Conservation (phyloP, 331 rosid genomes). For the Quercus lobata region DNA sequence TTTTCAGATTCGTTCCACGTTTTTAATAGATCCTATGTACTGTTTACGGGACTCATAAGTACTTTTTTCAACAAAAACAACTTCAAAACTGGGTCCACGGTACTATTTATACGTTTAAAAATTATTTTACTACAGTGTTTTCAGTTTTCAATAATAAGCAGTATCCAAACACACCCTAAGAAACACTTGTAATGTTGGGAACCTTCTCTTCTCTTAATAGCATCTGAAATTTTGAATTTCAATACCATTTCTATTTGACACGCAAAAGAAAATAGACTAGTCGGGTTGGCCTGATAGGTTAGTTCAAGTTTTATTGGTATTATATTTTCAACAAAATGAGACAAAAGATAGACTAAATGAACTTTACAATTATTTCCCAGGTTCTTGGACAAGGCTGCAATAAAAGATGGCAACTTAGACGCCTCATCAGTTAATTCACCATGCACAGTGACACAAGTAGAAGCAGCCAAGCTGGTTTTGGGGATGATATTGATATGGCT, state of each 20-base stretch:
- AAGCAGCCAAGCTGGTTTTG: constrained; percentile 71
- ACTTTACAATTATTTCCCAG: constrained; percentile 29
- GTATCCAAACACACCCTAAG: no score
- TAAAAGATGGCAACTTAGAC: constrained; percentile 32
- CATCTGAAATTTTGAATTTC: neutral
- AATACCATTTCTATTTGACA: neutral
- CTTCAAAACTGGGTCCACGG: accelerated
- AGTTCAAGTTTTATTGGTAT: no score
- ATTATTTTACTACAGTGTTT: accelerated
- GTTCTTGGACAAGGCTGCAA: constrained; percentile 85
- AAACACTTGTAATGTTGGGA: constrained; percentile 2
- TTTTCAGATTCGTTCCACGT: accelerated
- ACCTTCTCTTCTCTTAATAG: constrained; percentile 13
- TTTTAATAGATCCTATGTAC: accelerated
- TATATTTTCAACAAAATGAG: no score
- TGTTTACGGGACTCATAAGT: accelerated
- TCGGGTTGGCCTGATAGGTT: no score
- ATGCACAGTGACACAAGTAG: constrained; percentile 80
- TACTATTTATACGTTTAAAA: accelerated
- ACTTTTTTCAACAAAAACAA: no score
- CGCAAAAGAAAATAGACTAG: neutral
- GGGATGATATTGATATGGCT: constrained; percentile 76
- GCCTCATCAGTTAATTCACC: constrained; percentile 18
- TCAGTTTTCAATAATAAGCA: accelerated
- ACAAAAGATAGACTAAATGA: neutral